These are phyloP conservation scores for Chamaecyparis obtusa DNA, from an alignment of 75 land plant genomes.

Conservation along the genomic window DNA sequence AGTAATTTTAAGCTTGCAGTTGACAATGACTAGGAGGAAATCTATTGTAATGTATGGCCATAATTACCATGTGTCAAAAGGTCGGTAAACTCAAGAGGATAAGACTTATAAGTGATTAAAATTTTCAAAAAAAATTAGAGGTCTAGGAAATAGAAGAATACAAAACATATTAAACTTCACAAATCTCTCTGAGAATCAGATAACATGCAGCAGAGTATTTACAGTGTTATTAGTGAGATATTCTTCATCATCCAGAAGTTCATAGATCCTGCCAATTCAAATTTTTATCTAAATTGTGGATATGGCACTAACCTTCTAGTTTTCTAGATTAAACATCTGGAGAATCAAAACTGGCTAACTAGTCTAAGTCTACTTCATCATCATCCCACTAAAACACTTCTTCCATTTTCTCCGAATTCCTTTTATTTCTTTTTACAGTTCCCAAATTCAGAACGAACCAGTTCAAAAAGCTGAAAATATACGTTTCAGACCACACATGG, in stretches of 20 bases:
- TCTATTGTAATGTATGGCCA: neutral
- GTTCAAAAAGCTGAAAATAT: neutral
- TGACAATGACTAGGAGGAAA: neutral
- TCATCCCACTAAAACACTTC: neutral
- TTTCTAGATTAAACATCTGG: neutral
- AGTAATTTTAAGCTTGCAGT: neutral
- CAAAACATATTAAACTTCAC: neutral
- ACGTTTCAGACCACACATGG: neutral
- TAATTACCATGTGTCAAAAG: neutral
- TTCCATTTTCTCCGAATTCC: neutral
- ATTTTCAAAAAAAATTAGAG: neutral
- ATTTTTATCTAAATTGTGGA: neutral
- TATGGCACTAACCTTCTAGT: neutral
- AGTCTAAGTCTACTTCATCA: neutral
- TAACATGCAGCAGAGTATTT: neutral
- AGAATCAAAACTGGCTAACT: neutral
- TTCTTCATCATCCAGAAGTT: neutral
- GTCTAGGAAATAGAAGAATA: neutral
- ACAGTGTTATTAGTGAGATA: neutral
- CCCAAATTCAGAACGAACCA: neutral
- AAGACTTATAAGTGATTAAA: neutral
- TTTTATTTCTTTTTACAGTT: neutral
- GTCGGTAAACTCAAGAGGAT: neutral
- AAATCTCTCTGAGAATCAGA: neutral
- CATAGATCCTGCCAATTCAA: neutral